Percentiles rank a stretch among this genome's conserved stretches.
Evolutionary conservation across 306 rosid species (phyloP).

Genomic region (Lathyrus aphaca): DNA sequence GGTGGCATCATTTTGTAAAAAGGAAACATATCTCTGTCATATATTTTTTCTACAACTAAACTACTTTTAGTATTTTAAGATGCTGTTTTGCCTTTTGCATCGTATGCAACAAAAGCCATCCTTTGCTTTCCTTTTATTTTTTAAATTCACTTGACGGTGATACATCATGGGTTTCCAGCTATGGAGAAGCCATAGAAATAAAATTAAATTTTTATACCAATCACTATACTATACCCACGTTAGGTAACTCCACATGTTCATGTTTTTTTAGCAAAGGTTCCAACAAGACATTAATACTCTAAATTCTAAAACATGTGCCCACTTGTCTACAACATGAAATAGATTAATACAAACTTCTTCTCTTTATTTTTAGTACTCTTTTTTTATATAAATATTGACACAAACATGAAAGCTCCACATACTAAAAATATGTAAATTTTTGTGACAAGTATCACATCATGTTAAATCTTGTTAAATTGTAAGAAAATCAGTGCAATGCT

Average conservation of each 20-base stretch:
- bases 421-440: not conserved
- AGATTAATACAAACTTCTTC: conserved; percentile 26
- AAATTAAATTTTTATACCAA: conserved; percentile 7
- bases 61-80: not conserved
- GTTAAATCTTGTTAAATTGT: not conserved
- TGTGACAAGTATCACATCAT: not conserved
- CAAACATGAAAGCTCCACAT: not conserved
- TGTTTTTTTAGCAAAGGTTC: conserved; percentile 29
- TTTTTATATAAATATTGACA: not conserved
- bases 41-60: conserved; percentile 1
- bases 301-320: conserved; percentile 16
- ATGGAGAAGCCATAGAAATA: conserved; percentile 29
- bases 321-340: conserved; percentile 29
- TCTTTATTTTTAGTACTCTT: conserved; percentile 1
- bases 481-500: not conserved
- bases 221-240: conserved; percentile 23
- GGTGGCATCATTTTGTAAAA: conserved; percentile 36
- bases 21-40: conserved; percentile 10
- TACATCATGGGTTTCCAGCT: conserved; percentile 14
- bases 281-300: conserved; percentile 4
- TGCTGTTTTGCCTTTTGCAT: not conserved
- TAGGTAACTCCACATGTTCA: conserved; percentile 1
- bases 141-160: conserved; percentile 19
- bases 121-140: not conserved
- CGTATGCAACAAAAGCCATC: conserved; percentile 28